phyloP scores from a whole-genome alignment of 2,329 filamentous ascomycete genomes.

The Amauroascus verrucosus region DNA sequence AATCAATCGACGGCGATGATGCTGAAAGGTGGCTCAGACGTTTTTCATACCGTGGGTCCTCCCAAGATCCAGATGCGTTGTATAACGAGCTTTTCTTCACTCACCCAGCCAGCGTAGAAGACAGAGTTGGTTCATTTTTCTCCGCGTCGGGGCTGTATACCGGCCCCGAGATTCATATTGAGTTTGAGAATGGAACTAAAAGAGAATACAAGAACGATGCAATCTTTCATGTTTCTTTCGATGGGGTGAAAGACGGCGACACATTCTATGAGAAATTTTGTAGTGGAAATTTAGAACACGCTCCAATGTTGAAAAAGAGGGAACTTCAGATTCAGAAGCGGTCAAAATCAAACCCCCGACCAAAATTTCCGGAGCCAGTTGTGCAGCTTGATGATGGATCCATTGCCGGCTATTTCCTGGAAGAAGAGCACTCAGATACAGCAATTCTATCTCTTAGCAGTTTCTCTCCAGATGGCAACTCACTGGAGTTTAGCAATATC shows the following conservation, averaged over 20 bases:
- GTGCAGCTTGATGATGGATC: slow-evolving; percentile 27
- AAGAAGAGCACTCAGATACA: slow-evolving; percentile 31
- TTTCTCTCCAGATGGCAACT: slow-evolving; percentile 24
- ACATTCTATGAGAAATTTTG: slow-evolving; percentile 35
- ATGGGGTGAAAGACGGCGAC: slow-evolving; percentile 30
- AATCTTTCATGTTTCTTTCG: slow-evolving; percentile 23
- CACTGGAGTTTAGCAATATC: slow-evolving; percentile 30
- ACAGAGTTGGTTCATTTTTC: slow-evolving; percentile 11
- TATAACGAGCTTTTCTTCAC: slow-evolving; percentile 27
- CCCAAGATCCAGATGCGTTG: slow-evolving; percentile 25
- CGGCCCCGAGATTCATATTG: slow-evolving; percentile 22
- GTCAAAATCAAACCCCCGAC: background rate
- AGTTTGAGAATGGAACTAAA: slow-evolving; percentile 26
- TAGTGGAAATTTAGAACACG: slow-evolving; percentile 14
- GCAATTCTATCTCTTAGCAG: slow-evolving; percentile 37
- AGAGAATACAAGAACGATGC: slow-evolving; percentile 21
- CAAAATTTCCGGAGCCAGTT: slow-evolving; percentile 32
- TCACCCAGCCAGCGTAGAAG: slow-evolving; percentile 11
- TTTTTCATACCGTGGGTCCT: slow-evolving; percentile 17
- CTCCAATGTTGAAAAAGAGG: slow-evolving; percentile 13
- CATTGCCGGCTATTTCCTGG: slow-evolving; percentile 38
- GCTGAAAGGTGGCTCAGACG: slow-evolving; percentile 21
- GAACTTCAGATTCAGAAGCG: slow-evolving; percentile 13
- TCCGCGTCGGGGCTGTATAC: slow-evolving; percentile 19
- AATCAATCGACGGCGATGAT: slow-evolving; percentile 25